These are phyloP conservation scores for Hypoxylon lienhwacheense DNA, from an alignment of 495 filamentous ascomycete genomes.

Conservation along the genomic window DNA sequence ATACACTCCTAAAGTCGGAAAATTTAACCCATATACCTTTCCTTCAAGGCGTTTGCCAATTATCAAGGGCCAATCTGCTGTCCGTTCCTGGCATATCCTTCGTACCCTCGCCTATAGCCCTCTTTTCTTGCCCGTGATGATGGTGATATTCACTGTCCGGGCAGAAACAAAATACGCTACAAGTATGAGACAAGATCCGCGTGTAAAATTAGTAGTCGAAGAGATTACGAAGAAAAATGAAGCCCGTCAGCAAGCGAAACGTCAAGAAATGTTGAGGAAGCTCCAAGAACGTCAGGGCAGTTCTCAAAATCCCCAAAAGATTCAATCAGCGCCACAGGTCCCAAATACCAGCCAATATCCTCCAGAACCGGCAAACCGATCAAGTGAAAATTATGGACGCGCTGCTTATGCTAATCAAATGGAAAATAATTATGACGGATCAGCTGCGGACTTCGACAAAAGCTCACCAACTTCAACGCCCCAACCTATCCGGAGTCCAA, in stretches of 20 bases:
- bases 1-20: constrained; percentile 17
- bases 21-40: constrained; percentile 24
- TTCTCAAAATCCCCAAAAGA: not conserved
- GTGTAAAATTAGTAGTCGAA: constrained; percentile 4
- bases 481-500: constrained; percentile 11
- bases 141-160: constrained; percentile 5
- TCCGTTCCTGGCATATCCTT: constrained; percentile 10
- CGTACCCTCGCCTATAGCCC: constrained; percentile 5
- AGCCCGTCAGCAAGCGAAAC: not conserved
- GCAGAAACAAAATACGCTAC: not conserved
- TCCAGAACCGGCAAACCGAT: constrained; percentile 2
- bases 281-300: not conserved
- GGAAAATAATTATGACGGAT: not conserved
- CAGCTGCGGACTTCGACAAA: not conserved
- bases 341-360: not conserved
- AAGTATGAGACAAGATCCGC: constrained; percentile 9
- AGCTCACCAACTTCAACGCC: constrained; percentile 6
- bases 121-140: not conserved
- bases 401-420: constrained; percentile 3
- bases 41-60: constrained; percentile 10
- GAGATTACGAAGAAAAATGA: constrained; percentile 10
- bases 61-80: not conserved
- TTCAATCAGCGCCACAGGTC: not conserved
- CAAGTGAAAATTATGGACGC: constrained; percentile 3
- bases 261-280: not conserved